A percentile compares a stretch with the other conserved stretches of the same genome.
Conservation (phyloP, 441 rosid genomes). For the Manihot esculenta region DNA sequence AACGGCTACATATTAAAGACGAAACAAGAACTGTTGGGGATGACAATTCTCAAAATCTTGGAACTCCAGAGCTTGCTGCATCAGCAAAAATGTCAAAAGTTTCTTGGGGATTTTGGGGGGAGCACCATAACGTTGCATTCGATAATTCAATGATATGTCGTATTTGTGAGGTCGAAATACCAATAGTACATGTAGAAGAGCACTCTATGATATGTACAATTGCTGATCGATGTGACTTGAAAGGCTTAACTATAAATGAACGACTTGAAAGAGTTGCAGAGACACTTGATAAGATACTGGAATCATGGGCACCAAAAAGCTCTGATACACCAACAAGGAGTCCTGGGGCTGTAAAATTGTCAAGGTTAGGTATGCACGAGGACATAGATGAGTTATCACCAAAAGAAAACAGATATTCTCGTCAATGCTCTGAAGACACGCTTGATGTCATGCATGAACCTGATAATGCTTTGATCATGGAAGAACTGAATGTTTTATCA, state of each 20-base stretch:
- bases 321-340: conserved; percentile 46
- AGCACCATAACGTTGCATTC: conserved; percentile 55
- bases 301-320: conserved; percentile 66
- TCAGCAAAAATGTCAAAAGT: conserved; percentile 44
- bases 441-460: conserved; percentile 55
- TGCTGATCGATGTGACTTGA: conserved; percentile 97
- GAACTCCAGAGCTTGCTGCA: conserved; percentile 51
- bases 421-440: conserved; percentile 56
- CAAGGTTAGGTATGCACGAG: conserved; percentile 40
- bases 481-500: conserved; percentile 47
- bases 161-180: conserved; percentile 99
- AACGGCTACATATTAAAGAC: conserved; percentile 33
- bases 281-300: conserved; percentile 79
- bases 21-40: conserved; percentile 45
- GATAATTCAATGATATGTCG: conserved; percentile 96
- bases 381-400: conserved; percentile 49
- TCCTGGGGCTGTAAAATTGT: too few relatives aligned
- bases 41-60: conserved; percentile 44
- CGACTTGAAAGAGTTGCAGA: conserved; percentile 92
- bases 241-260: conserved; percentile 76
- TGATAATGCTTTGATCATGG: conserved; percentile 48
- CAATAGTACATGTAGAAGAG: conserved; percentile 95
- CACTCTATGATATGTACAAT: conserved; percentile 94
- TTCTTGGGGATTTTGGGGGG: conserved; percentile 76
- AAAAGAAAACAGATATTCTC: conserved; percentile 36